phyloP scores from a whole-genome alignment of 345 rosid species.

The Bruguiera sexangula region DNA sequence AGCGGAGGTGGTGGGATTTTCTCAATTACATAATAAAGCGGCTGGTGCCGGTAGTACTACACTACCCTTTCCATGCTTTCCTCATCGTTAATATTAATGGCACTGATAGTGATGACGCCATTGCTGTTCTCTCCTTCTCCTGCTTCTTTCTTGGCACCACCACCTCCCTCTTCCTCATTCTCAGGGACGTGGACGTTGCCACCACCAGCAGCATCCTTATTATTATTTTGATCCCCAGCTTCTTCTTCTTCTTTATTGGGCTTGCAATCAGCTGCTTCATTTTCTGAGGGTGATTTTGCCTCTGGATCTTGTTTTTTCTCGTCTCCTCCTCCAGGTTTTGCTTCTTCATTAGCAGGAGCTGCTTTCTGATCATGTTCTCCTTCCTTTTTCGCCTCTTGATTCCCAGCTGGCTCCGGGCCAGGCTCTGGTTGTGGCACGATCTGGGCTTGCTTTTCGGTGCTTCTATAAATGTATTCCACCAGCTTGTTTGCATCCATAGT shows the following conservation, averaged over 20 bases:
- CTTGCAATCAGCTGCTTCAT: slow-evolving; percentile 18
- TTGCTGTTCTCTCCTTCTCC: background rate
- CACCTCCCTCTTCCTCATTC: slow-evolving; percentile 12
- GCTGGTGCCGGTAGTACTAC: slow-evolving; percentile 61
- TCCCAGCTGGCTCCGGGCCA: slow-evolving; percentile 31
- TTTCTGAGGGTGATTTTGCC: slow-evolving; percentile 25
- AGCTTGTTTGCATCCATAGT: slow-evolving; percentile 81
- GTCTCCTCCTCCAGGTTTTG: slow-evolving; percentile 31
- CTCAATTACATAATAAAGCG: slow-evolving; percentile 67
- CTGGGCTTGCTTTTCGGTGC: slow-evolving; percentile 77
- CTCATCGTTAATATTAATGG: slow-evolving; percentile 28
- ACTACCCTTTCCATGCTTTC: slow-evolving; percentile 63
- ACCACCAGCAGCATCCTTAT: too few relatives aligned
- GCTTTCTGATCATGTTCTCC: slow-evolving; percentile 27
- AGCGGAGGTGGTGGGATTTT: slow-evolving; percentile 82
- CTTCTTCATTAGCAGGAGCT: slow-evolving; percentile 26
- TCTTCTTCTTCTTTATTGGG: slow-evolving; percentile 21
- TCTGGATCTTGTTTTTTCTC: slow-evolving; percentile 30
- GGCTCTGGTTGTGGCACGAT: slow-evolving; percentile 77
- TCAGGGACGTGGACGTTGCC: background rate
- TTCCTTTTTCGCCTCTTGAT: slow-evolving; percentile 39
- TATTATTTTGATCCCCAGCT: background rate
- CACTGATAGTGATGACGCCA: background rate
- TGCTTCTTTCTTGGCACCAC: slow-evolving; percentile 10
- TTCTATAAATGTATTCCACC: slow-evolving; percentile 73